Percentiles rank a stretch among this genome's conserved stretches.
Conservation (phyloP, 495 filamentous ascomycete genomes). For the Xylaria telfairii region DNA sequence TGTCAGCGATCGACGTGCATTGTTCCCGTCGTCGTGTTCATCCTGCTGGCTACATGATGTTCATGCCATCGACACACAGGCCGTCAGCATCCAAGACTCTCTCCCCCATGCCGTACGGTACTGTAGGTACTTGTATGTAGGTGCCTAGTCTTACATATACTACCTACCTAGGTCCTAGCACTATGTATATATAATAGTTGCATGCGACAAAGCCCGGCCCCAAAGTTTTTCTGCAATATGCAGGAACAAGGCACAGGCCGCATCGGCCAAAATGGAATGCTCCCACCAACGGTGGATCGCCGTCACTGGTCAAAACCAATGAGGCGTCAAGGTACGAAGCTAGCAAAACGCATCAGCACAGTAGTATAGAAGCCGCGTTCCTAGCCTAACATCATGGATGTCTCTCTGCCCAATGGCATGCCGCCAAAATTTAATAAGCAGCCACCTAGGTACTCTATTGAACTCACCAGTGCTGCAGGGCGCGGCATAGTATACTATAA, state of each 20-base stretch:
- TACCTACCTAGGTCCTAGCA: too few species aligned
- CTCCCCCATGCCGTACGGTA: too few species aligned
- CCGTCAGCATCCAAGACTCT: background rate
- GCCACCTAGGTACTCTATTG: background rate
- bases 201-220: background rate
- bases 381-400: too few species aligned
- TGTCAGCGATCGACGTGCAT: background rate
- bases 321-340: background rate
- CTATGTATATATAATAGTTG: background rate
- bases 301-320: background rate
- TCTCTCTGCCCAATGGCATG: too few species aligned
- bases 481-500: background rate
- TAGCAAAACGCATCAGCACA: too few species aligned
- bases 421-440: background rate
- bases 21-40: background rate
- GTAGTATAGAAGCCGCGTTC: too few species aligned
- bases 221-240: constrained; percentile 3
- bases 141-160: too few species aligned
- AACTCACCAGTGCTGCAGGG: background rate
- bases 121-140: too few species aligned
- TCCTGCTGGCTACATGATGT: background rate
- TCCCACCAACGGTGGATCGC: background rate
- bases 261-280: background rate
- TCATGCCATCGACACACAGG: background rate
- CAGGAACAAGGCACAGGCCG: constrained; percentile 18